These are phyloP conservation scores for Boechera retrofracta DNA, from an alignment of 345 rosid genomes.

Conservation along the genomic window DNA sequence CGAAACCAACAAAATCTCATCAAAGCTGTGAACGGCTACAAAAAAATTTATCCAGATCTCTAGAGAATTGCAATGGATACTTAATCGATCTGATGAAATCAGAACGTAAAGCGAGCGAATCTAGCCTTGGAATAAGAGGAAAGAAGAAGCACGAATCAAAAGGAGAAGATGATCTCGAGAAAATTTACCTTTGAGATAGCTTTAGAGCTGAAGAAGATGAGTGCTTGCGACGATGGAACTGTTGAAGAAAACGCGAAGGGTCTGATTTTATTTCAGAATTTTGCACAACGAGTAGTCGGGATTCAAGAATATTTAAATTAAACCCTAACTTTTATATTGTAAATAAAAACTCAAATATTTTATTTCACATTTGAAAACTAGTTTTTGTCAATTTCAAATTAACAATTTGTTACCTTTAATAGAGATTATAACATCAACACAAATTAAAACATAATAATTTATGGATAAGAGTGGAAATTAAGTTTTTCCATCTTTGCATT, in stretches of 20 bases:
- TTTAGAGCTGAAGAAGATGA: constrained; percentile 20
- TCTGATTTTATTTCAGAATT: constrained; percentile 1
- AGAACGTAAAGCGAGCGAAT: background rate
- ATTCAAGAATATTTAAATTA: background rate
- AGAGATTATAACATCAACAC: no score
- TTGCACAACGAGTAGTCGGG: background rate
- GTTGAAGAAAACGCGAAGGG: constrained; percentile 7
- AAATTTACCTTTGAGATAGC: constrained; percentile 18
- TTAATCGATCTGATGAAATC: constrained; percentile 20
- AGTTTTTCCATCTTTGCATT: no score
- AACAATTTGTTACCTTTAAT: no score
- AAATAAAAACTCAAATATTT: no score
- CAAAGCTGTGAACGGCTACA: constrained; percentile 5
- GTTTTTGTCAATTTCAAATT: no score
- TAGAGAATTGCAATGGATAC: background rate
- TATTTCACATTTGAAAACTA: no score
- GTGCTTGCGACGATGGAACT: constrained; percentile 15
- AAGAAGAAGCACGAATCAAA: background rate
- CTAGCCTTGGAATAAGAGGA: background rate
- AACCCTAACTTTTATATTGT: background rate
- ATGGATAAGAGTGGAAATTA: no score
- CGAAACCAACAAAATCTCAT: background rate
- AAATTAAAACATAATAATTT: no score
- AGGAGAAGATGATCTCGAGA: background rate
- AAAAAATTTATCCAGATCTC: constrained; percentile 25